Percentiles rank a stretch among this genome's conserved stretches.
Evolutionary conservation across 371 early-diverging fungal species (phyloP).

Genomic region (Mucor sp.): DNA sequence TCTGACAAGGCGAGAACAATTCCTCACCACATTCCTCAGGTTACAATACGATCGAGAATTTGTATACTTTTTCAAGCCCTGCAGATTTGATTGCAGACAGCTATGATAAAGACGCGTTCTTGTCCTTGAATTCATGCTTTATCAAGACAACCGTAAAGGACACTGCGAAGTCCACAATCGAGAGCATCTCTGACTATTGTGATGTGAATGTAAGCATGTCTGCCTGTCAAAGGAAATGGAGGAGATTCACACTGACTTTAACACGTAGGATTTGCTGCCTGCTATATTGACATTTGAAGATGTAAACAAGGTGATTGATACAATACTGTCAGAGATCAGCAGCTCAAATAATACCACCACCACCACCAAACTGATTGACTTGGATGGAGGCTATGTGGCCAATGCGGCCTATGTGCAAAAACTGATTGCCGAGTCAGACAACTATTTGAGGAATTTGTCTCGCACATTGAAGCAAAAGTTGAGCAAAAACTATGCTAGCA

Average conservation of each 20-base stretch:
- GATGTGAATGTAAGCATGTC: conserved; percentile 18
- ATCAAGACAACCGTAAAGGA: conserved; percentile 19
- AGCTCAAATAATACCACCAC: background rate
- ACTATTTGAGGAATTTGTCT: conserved; percentile 13
- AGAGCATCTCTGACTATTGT: conserved; percentile 10
- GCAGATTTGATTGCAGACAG: conserved; percentile 18
- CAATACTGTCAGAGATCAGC: conserved; percentile 11
- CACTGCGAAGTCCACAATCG: background rate
- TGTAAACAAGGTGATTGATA: conserved; percentile 20
- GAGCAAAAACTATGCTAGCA: background rate
- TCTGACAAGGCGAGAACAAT: background rate
- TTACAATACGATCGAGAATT: conserved; percentile 12
- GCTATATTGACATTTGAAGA: conserved; percentile 17
- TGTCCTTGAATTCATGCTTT: conserved; percentile 15
- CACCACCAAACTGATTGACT: conserved; percentile 5
- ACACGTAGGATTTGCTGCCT: conserved; percentile 17
- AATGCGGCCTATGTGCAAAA: conserved; percentile 23
- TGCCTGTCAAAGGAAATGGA: too few relatives aligned
- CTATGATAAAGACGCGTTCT: background rate
- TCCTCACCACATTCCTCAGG: background rate
- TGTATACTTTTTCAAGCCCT: conserved; percentile 17
- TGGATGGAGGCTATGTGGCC: conserved; percentile 21
- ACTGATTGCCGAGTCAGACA: conserved; percentile 9
- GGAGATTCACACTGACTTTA: too few relatives aligned
- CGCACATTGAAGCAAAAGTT: conserved; percentile 14